phyloP scores from a whole-genome alignment of 495 filamentous ascomycete species.

The Xylaria telfairii region DNA sequence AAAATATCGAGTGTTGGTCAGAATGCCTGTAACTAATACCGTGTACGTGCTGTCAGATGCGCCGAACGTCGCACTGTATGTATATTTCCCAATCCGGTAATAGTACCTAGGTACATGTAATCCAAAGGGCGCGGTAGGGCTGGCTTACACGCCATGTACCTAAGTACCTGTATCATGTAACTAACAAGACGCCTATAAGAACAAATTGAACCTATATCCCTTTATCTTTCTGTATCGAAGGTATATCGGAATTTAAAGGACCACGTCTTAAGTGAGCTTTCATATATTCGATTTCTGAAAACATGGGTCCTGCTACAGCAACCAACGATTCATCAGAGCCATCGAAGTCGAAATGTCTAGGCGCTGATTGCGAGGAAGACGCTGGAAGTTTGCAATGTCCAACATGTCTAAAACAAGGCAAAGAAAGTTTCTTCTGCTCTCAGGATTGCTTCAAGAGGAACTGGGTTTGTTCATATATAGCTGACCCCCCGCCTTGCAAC shows the following conservation, averaged over 20 bases:
- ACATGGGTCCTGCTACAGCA: not conserved
- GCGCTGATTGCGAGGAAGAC: conserved; percentile 80
- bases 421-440: conserved; percentile 94
- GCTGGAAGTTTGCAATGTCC: conserved; percentile 89
- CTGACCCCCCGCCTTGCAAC: not conserved
- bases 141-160: conserved; percentile 2
- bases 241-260: not conserved
- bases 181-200: not conserved
- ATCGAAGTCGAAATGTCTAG: conserved; percentile 73
- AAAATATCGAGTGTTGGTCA: no score
- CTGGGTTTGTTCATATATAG: conserved; percentile 76
- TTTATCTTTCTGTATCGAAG: not conserved
- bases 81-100: not conserved
- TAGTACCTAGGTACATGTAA: conserved; percentile 26
- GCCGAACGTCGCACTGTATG: conserved; percentile 5
- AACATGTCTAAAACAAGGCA: conserved; percentile 87
- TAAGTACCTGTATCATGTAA: not conserved
- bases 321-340: conserved; percentile 37
- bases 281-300: not conserved
- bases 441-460: conserved; percentile 99
- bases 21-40: not conserved
- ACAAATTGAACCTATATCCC: not conserved
- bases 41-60: not conserved
- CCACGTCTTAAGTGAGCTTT: not conserved
- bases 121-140: conserved; percentile 18